A percentile compares a stretch with the other conserved stretches of the same genome.
phyloP scores from a whole-genome alignment of 495 filamentous ascomycete genomes.

The Aspergillus asperescens region DNA sequence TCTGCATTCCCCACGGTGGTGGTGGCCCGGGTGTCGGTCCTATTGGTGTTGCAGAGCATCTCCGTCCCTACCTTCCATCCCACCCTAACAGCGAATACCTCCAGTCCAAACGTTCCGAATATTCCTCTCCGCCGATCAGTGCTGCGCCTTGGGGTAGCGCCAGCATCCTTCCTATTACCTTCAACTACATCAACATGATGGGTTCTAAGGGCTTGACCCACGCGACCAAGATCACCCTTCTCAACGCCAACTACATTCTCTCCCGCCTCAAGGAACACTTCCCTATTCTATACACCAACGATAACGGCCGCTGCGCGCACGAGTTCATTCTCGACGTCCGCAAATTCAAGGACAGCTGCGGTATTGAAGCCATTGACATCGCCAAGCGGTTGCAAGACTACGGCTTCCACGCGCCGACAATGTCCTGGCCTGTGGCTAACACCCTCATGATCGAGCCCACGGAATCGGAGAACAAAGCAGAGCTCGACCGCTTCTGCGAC shows the following conservation, averaged over 20 bases:
- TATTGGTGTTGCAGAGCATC: constrained; percentile 83
- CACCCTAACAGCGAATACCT: constrained; percentile 54
- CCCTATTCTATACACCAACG: constrained; percentile 87
- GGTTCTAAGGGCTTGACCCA: constrained; percentile 84
- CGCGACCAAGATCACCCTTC: constrained; percentile 87
- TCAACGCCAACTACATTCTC: constrained; percentile 98
- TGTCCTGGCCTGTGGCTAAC: constrained; percentile 95
- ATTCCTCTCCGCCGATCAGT: constrained; percentile 60
- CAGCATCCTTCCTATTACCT: constrained; percentile 92
- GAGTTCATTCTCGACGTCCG: constrained; percentile 97
- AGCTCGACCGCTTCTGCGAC: constrained; percentile 92
- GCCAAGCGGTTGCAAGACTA: constrained; percentile 98
- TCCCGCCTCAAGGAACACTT: constrained; percentile 86
- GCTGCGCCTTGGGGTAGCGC: constrained; percentile 90
- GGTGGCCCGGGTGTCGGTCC: constrained; percentile 94
- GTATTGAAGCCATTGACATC: constrained; percentile 92
- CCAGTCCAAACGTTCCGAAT: constrained; percentile 57
- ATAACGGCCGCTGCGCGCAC: constrained; percentile 83
- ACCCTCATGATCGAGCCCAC: constrained; percentile 99
- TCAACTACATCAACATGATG: constrained; percentile 98
- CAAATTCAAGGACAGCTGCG: constrained; percentile 74
- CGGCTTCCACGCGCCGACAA: constrained; percentile 96
- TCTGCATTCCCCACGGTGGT: constrained; percentile 97
- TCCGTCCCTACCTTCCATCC: constrained; percentile 73
- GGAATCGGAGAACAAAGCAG: constrained; percentile 87